Evolutionary conservation across 371 early-diverging fungal species (phyloP), one percentile per base, ranked within the genome.

Genomic region (Circinella umbellata): DNA sequence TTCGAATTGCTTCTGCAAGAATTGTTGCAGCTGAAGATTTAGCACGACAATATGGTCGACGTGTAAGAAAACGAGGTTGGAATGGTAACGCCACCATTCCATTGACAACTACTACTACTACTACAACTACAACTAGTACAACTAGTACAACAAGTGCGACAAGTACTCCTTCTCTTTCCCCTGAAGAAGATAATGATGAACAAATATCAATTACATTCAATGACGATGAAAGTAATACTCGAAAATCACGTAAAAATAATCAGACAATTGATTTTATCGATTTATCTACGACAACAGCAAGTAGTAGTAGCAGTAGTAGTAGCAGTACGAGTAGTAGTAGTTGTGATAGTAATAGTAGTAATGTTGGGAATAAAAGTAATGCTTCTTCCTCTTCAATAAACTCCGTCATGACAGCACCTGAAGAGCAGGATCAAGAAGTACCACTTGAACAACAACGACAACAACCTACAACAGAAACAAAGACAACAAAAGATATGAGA

Each of bases 1-100:
- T 84, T 27, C 69, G 77, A 14, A 70, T 65, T 27, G 84, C 84
- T n/a, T 64, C 75, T n/a, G 75, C 72, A 15, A 74, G 82, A 17
- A 78, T 84, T n/a, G 73, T 73, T 10, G 69, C 71, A 13, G 84
- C 84, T 13, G 82, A 84, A 63, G 61, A 63, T 1, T 60, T 84
- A 20, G 71, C 77, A 18, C 69, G 74, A 17, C 78, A 79, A 54
- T 77, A 75, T 39, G 73, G 74, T 8, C 80, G 77, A 61, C 76
- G 78, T 49, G 73, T 67, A 2, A 67, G 74, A 61, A 69, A 65
- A 64, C 73, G 71, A 55, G 66, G 63, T 42, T 76, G 76, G 76
- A 39, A 75, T 27, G 20, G 47, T 66, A 66, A 15, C 4, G 1
- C 37, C 46, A 18, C 42, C 8, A n/a, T 18, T 13, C 27, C 27